phyloP scores from a whole-genome alignment of 768 basidiomycete species.

The Glaciozyma martinii region DNA sequence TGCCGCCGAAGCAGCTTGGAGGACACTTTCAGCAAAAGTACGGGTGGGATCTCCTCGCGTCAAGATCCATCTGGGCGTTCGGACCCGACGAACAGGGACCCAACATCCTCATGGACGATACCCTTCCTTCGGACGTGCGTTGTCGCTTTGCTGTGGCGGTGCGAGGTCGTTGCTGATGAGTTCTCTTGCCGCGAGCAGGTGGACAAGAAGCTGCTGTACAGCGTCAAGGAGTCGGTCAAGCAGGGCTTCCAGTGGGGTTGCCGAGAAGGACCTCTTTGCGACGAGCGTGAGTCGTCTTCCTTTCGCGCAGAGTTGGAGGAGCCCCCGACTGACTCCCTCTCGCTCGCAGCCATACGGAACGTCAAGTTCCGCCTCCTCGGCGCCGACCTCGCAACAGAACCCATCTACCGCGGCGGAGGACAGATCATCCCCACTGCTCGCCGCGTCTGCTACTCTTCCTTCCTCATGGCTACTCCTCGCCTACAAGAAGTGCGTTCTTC shows the following conservation, averaged over 20 bases:
- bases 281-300: conserved; percentile 70
- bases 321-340: neutral
- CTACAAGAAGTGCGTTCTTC: conserved; percentile 36
- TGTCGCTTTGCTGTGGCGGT: neutral
- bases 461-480: conserved; percentile 67
- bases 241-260: conserved; percentile 99
- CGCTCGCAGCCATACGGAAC: conserved; percentile 75
- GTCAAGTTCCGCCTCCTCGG: conserved; percentile 96
- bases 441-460: conserved; percentile 96
- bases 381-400: conserved; percentile 82
- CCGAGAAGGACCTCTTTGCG: conserved; percentile 92
- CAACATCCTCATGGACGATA: conserved; percentile 90
- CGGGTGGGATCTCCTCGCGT: conserved; percentile 95
- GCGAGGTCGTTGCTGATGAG: neutral
- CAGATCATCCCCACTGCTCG: conserved; percentile 99
- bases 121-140: conserved; percentile 78
- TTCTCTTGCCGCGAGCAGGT: conserved; percentile 46
- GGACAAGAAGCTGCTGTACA: conserved; percentile 81
- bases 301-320: too few species aligned
- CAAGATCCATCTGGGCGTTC: conserved; percentile 98
- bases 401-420: conserved; percentile 95
- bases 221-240: conserved; percentile 89
- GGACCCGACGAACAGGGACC: conserved; percentile 93
- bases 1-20: conserved; percentile 90
- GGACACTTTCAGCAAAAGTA: conserved; percentile 95